Percentiles rank a stretch among this genome's conserved stretches.
These are phyloP conservation scores for Xanthoconium separans DNA, from an alignment of 1,284 basidiomycete species.

Conservation along the genomic window DNA sequence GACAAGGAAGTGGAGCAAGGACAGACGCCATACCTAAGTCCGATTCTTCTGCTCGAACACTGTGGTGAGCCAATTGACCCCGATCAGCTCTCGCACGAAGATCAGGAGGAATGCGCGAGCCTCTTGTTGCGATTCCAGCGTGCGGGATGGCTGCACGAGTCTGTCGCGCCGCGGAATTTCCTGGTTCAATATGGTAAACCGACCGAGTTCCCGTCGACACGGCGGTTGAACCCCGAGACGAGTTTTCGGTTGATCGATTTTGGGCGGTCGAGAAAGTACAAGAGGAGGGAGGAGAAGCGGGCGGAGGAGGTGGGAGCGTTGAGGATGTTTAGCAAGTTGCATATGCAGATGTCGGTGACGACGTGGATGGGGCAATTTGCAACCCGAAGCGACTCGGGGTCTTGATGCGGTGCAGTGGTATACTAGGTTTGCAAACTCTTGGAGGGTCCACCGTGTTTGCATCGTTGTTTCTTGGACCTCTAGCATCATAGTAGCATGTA, in stretches of 20 bases:
- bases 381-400: no score
- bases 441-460: no score
- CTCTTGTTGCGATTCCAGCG: constrained; percentile 34
- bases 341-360: not conserved
- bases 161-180: constrained; percentile 37
- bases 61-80: constrained; percentile 35
- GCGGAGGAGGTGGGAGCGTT: not conserved
- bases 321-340: not conserved
- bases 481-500: no score
- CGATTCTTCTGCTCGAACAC: constrained; percentile 40
- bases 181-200: constrained; percentile 38
- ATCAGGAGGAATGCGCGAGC: constrained; percentile 35
- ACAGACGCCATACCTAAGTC: constrained; percentile 17
- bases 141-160: constrained; percentile 36
- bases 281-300: constrained; percentile 4
- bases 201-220: constrained; percentile 27
- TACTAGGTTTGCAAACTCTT: no score
- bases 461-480: no score
- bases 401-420: no score
- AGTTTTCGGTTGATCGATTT: constrained; percentile 42
- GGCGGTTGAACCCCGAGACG: constrained; percentile 19
- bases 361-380: not conserved
- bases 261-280: constrained; percentile 29
- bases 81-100: constrained; percentile 15
- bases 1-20: constrained; percentile 37